A percentile compares a stretch with the other conserved stretches of the same genome.
Evolutionary conservation across 257 asterid species (phyloP).

Genomic region (Nicotiana benthamiana): DNA sequence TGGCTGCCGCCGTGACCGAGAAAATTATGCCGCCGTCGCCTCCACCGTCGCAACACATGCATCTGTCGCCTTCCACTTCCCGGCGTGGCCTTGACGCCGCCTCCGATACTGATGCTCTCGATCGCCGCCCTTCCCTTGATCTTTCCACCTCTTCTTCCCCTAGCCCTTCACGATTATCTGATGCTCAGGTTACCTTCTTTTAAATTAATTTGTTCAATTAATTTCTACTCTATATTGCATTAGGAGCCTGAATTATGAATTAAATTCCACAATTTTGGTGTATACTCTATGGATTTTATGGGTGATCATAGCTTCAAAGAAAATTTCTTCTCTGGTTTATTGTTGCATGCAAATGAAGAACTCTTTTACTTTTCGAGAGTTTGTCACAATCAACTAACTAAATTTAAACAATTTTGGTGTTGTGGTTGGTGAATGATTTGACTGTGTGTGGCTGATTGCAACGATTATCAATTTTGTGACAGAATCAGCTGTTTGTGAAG

Average conservation of each 20-base stretch:
- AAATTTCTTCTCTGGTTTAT: background rate
- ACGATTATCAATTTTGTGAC: constrained; percentile 12
- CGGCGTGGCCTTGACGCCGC: constrained; percentile 27
- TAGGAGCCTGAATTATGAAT: background rate
- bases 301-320: background rate
- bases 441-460: background rate
- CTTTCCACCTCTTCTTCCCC: constrained; percentile 23
- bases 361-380: background rate
- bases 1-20: constrained; percentile 58
- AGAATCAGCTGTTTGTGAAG: constrained; percentile 54
- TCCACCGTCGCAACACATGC: constrained; percentile 44
- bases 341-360: background rate
- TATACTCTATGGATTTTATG: background rate
- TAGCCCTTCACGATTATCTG: constrained; percentile 29
- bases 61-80: constrained; percentile 20
- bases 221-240: background rate
- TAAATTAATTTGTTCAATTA: background rate
- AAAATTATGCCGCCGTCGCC: constrained; percentile 45
- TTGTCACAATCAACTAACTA: background rate
- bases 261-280: background rate
- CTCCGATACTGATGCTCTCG: constrained; percentile 34
- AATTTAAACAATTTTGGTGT: constrained; percentile 1
- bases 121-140: constrained; percentile 31
- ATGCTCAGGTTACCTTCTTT: constrained; percentile 39
- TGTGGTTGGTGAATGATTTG: constrained; percentile 12